A percentile compares a stretch with the other conserved stretches of the same genome.
Conservation (phyloP, 2,329 filamentous ascomycete genomes). For the Colletotrichum sansevieriae region DNA sequence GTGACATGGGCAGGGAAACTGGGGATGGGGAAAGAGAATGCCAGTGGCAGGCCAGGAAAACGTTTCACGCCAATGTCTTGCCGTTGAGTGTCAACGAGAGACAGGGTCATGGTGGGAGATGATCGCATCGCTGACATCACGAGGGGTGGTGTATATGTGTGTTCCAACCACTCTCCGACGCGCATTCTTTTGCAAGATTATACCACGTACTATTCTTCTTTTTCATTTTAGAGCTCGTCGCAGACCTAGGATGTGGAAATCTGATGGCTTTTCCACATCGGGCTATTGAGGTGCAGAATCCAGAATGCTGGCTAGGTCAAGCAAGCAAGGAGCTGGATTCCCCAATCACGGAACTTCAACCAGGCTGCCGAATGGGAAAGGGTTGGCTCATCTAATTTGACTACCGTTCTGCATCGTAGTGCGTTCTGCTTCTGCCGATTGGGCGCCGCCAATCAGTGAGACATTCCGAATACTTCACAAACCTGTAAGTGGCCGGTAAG, state of each 20-base stretch:
- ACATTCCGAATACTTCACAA: not conserved
- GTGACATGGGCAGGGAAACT: not conserved
- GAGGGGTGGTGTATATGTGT: not conserved
- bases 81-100: not conserved
- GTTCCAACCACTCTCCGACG: constrained; percentile 20
- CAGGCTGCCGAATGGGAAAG: not conserved
- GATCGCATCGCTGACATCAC: constrained; percentile 28
- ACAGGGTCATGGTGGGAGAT: not conserved
- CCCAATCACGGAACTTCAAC: not conserved
- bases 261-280: not conserved
- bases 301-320: not conserved
- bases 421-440: not conserved
- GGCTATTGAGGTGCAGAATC: not conserved
- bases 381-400: too few relatives aligned
- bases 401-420: too few relatives aligned
- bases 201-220: too few relatives aligned
- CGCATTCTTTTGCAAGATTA: not conserved
- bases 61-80: not conserved
- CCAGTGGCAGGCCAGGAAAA: constrained; percentile 25
- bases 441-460: not conserved
- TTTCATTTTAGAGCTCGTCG: not conserved
- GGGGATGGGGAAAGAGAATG: constrained; percentile 22
- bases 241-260: not conserved
- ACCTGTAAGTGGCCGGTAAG: not conserved
- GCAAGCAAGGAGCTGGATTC: not conserved